A percentile compares a stretch with the other conserved stretches of the same genome.
Evolutionary conservation across 768 basidiomycete genomes (phyloP).

Genomic region (Chalciporus pseudorubinellus): DNA sequence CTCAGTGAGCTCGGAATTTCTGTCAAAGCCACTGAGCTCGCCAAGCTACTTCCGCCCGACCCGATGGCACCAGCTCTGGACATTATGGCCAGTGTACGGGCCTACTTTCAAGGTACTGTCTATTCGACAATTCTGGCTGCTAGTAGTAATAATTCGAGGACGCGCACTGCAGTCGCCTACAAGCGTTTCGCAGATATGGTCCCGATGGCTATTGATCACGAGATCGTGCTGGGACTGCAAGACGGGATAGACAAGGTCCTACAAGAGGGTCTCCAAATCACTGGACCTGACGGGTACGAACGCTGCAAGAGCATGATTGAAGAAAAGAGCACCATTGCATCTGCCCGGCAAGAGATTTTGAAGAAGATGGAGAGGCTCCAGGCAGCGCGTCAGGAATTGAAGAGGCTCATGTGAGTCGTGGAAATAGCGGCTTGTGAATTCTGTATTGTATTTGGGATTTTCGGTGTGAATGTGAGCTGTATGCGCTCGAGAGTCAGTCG

Average conservation of each 20-base stretch:
- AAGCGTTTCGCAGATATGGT: slow-evolving; percentile 41
- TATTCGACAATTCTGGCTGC: too few species aligned
- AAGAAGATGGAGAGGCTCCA: slow-evolving; percentile 51
- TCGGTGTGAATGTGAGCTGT: too few species aligned
- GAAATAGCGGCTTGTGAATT: too few species aligned
- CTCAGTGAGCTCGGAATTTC: slow-evolving; percentile 21
- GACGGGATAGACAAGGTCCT: slow-evolving; percentile 43
- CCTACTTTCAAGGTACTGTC: slow-evolving; percentile 62
- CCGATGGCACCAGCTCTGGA: slow-evolving; percentile 51
- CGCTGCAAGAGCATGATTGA: slow-evolving; percentile 50
- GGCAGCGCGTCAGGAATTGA: slow-evolving; percentile 40
- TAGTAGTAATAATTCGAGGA: too few species aligned
- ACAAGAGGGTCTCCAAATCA: slow-evolving; percentile 47
- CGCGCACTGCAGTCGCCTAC: slow-evolving; percentile 36
- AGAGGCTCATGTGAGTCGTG: slow-evolving; percentile 3
- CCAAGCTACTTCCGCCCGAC: slow-evolving; percentile 48
- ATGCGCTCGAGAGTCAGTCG: too few species aligned
- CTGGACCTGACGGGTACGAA: slow-evolving; percentile 41
- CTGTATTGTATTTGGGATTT: too few species aligned
- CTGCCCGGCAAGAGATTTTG: slow-evolving; percentile 44
- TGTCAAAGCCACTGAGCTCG: slow-evolving; percentile 40
- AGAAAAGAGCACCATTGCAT: slow-evolving; percentile 45
- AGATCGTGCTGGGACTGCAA: slow-evolving; percentile 42
- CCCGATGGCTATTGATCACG: slow-evolving; percentile 36
- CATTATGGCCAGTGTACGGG: slow-evolving; percentile 67